Evolutionary conservation across 441 rosid species (phyloP), one percentile per base, ranked within the genome.

Genomic region (Populus tomentosa): DNA sequence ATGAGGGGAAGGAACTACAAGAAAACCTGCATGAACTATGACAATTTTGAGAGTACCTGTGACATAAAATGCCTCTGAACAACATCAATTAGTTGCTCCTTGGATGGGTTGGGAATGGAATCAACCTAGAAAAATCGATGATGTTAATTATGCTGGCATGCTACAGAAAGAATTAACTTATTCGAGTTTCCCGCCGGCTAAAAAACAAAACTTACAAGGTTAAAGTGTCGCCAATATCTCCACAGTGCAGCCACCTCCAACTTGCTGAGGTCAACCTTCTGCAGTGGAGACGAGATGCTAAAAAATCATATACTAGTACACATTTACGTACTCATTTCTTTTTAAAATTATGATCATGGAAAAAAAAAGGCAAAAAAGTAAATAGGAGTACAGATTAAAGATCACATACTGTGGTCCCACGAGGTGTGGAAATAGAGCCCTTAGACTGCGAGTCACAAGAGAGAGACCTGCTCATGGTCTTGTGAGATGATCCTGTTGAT

Each of bases 41-140:
- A 24, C 32, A 3, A 30, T 30, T 30, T 30, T 30, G 32, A 30
- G 32, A 62, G 36, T 89, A 94, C 98, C 98, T 94, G 97, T 6
- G 99, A 87, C 94, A 89, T 91, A 83, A 94, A 95, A 86, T 94
- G 98, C 88, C 97, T 87, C 72, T 92, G 95, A 77, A 95, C 94
- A 75, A 85, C 87, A 42, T 92, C 97, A 61, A 92, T 82, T 61
- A 95, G 89, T 77, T 94, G 91, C 83, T 95, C 97, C 80, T 85
- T 92, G 6, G 99, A 86, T 64, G 97, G 98, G 79, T 94, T 95
- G 53, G 94, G 94, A 64, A 89, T 81, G 66, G 89, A 83, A 82
- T 92, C 97, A 84, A 92, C 91, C 98, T 94, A 75, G 10, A 56
- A 80, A 74, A 10, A 56, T 32, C 10, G 67, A 75, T 13, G 30